Conservation (phyloP, 163 green algal species). For the Chlorella variabilis region DNA sequence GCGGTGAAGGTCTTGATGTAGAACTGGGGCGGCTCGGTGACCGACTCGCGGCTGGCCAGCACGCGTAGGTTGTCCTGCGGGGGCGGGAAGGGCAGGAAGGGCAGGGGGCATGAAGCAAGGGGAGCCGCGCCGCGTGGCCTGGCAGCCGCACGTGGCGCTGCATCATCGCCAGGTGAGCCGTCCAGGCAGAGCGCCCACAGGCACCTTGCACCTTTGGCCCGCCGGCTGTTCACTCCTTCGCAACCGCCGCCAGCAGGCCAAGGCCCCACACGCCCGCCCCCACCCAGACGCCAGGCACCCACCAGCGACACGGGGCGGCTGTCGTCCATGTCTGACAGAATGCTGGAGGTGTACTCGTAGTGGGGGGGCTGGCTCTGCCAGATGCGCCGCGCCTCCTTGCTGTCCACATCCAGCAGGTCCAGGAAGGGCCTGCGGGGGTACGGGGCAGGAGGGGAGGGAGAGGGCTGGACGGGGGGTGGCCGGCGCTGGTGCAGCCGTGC, state of each 20-base stretch:
- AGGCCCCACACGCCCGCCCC: background rate
- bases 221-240: no score
- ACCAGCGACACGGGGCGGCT: constrained; percentile 10
- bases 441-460: no score
- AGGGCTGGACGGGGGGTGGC: background rate
- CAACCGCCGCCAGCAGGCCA: no score
- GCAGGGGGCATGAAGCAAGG: background rate
- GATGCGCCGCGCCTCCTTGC: constrained; percentile 67
- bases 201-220: no score
- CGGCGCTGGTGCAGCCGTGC: no score
- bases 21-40: constrained; percentile 84
- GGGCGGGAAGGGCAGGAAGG: background rate
- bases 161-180: no score
- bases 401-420: constrained; percentile 90
- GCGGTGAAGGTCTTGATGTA: constrained; percentile 62
- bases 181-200: no score
- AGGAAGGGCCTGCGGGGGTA: constrained; percentile 83
- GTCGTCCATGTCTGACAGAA: constrained; percentile 81
- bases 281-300: background rate
- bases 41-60: constrained; percentile 79
- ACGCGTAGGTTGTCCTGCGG: constrained; percentile 56
- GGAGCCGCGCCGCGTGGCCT: no score
- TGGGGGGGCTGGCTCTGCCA: constrained; percentile 72
- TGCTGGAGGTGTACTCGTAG: constrained; percentile 81
- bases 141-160: no score